phyloP scores from a whole-genome alignment of 495 filamentous ascomycete species.

The Amniculicola lignicola region DNA sequence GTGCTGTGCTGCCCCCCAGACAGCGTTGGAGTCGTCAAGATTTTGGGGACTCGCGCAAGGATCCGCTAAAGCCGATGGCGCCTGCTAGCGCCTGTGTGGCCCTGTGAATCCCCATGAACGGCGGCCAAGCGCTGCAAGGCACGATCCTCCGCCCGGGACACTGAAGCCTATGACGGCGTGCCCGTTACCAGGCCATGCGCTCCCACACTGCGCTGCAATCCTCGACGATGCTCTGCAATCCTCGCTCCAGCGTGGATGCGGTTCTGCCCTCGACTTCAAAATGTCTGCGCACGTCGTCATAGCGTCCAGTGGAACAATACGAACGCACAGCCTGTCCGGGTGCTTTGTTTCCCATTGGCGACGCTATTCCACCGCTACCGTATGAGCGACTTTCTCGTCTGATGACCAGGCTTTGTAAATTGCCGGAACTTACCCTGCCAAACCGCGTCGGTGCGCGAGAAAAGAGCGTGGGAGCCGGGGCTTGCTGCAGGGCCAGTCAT shows the following conservation, averaged over 20 bases:
- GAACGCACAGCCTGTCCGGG: not conserved
- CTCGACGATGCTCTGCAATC: not conserved
- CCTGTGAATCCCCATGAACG: not conserved
- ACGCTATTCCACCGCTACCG: not conserved
- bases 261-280: too few relatives aligned
- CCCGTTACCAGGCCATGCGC: not conserved
- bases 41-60: not conserved
- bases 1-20: too few relatives aligned
- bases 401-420: not conserved
- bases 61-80: not conserved
- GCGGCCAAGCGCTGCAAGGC: not conserved
- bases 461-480: not conserved
- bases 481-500: not conserved
- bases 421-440: not conserved
- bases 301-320: not conserved
- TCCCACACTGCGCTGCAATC: not conserved
- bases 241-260: not conserved
- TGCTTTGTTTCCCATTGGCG: not conserved
- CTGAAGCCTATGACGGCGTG: conserved; percentile 1
- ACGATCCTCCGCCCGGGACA: not conserved
- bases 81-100: not conserved
- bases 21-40: not conserved
- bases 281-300: too few relatives aligned
- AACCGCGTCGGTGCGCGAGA: not conserved
- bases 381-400: not conserved